Evolutionary conservation across 257 asterid genomes (phyloP).

Genomic region (Cinchona pubescens): DNA sequence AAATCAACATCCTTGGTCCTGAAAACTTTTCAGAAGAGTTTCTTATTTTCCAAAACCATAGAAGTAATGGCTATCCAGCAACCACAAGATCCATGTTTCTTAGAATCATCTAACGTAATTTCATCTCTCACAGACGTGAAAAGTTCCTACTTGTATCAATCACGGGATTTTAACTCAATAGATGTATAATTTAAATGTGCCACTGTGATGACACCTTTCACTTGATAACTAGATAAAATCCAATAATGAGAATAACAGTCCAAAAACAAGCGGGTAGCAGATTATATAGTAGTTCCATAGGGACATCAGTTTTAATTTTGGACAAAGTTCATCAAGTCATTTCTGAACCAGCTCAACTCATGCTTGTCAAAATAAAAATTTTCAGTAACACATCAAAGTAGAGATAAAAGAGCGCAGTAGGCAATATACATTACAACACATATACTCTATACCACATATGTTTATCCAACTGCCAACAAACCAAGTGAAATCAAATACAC

Average conservation of each 20-base stretch:
- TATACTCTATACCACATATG: background rate
- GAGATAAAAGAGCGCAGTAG: too few relatives aligned
- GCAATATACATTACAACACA: background rate
- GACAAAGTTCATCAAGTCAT: background rate
- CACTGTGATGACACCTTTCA: background rate
- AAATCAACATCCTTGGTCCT: too few relatives aligned
- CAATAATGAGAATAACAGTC: background rate
- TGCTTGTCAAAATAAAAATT: background rate
- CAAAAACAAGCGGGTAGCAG: background rate
- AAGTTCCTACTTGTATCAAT: too few relatives aligned
- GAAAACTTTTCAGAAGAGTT: too few relatives aligned
- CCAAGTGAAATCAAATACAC: background rate
- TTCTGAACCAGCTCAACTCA: background rate
- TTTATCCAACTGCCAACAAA: slow-evolving; percentile 4
- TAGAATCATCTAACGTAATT: too few relatives aligned
- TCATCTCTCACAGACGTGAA: too few relatives aligned
- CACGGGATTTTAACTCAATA: background rate
- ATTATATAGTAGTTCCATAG: background rate
- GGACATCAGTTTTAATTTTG: background rate
- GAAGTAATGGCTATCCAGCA: too few relatives aligned
- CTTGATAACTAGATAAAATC: background rate
- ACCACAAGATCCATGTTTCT: too few relatives aligned
- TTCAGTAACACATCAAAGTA: background rate
- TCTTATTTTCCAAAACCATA: too few relatives aligned
- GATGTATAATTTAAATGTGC: background rate